Base-by-base conservation (phyloP, 805 yeast genomes). In the Candida sakaeoensis region DNA sequence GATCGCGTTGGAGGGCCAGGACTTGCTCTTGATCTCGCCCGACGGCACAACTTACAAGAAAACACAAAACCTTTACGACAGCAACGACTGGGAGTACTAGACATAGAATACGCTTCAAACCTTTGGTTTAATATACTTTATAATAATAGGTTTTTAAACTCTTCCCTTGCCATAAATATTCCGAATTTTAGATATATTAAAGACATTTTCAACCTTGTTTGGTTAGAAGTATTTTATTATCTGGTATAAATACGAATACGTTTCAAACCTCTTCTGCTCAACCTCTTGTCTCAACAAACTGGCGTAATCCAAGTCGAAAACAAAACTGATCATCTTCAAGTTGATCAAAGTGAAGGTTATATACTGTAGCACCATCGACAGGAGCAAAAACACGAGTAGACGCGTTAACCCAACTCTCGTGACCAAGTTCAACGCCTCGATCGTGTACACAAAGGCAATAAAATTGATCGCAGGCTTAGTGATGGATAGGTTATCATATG, bases 401-500 rank as follows among this genome's bases (percentile, higher is more conserved):
- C 36, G 31, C 2, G 37, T 3, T 29, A 54, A 57, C 10, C 50
- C 41, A 12, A 35, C 33, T 23, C 42, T 42, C 4, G 68, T 57
- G 26, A 52, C 45, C 43, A 51, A 37, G 27, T 49, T 49, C 29
- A 61, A 37, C 0, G 89, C 80, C 52, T 87, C 95, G 5, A 82
- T 61, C n/a, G 79, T 68, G 46, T 77, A 82, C 37, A 82, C 57
- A 32, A 73, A 72, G 0, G 85, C 82, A 3, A 82, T 74, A 48
- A 78, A 65, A 43, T 75, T 75, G 22, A 85, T 83, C 8, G 80
- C 63, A 5, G 68, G 65, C 15, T 80, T 73, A 0, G 84, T 82
- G 3, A 83, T 69, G 1, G 82, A 70, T n/a, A 85, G 76, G 27
- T 54, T 54, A 54, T 93, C 96, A 54, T 93, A 93, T 0, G 95